A percentile compares a stretch with the other conserved stretches of the same genome.
These are phyloP conservation scores for Monilinia fructicola DNA, from an alignment of 2,329 filamentous ascomycete species.

Conservation along the genomic window DNA sequence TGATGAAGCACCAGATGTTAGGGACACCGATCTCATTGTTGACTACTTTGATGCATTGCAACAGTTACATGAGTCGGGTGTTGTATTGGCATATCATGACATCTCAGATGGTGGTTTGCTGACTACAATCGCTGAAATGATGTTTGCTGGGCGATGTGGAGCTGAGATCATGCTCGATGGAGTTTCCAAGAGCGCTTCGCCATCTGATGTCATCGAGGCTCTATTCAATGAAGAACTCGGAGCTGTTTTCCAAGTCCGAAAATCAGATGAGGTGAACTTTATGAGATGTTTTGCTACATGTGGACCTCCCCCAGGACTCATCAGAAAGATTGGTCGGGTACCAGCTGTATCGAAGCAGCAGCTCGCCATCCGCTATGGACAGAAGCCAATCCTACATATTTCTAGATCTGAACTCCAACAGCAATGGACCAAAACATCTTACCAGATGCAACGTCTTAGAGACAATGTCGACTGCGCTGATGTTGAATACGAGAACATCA, in stretches of 20 bases:
- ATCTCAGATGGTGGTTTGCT: constrained; percentile 89
- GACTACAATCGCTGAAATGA: constrained; percentile 92
- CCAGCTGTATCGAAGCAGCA: constrained; percentile 69
- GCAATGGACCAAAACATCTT: constrained; percentile 84
- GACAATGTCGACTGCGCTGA: constrained; percentile 89
- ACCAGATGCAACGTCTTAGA: constrained; percentile 84
- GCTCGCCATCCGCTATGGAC: constrained; percentile 71
- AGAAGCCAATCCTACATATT: constrained; percentile 66
- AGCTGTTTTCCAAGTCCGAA: constrained; percentile 91
- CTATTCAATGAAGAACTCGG: constrained; percentile 97
- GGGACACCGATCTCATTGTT: constrained; percentile 74
- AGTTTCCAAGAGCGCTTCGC: constrained; percentile 60
- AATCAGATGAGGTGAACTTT: constrained; percentile 80
- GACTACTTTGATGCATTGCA: constrained; percentile 88
- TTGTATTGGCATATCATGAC: constrained; percentile 93
- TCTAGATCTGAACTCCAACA: constrained; percentile 75
- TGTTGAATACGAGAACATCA: constrained; percentile 73
- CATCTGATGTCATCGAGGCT: constrained; percentile 64
- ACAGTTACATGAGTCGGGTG: constrained; percentile 62
- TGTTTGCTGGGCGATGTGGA: constrained; percentile 92
- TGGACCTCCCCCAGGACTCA: constrained; percentile 75
- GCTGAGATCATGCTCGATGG: constrained; percentile 81
- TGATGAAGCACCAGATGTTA: constrained; percentile 80
- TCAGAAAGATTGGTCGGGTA: constrained; percentile 81
- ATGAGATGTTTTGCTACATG: constrained; percentile 88